phyloP scores from a whole-genome alignment of 495 filamentous ascomycete genomes.

The Penicillium dipodomyicola region DNA sequence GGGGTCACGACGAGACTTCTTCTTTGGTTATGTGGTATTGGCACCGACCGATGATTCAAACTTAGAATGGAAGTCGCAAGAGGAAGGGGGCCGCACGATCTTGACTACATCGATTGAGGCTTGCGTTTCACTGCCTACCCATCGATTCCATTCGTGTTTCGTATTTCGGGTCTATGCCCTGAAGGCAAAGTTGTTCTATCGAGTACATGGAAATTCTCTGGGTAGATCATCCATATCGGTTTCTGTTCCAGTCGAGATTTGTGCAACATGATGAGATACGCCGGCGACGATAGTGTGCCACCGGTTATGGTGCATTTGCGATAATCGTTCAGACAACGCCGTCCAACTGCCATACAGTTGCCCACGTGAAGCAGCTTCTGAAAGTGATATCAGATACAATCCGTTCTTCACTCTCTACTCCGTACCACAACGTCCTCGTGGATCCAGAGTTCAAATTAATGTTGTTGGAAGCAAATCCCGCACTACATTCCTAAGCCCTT shows the following conservation, averaged over 20 bases:
- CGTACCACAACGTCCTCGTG: neutral
- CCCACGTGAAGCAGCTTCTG: neutral
- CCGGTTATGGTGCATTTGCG: accelerated
- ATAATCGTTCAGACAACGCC: neutral
- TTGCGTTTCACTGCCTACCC: neutral
- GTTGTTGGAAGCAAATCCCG: neutral
- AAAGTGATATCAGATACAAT: neutral
- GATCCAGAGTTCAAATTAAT: neutral
- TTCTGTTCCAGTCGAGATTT: constrained; percentile 12
- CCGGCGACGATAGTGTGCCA: neutral
- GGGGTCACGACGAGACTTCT: constrained; percentile 4
- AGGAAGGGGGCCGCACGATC: neutral
- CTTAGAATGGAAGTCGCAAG: neutral
- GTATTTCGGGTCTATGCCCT: constrained; percentile 11
- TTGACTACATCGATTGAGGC: constrained; percentile 6
- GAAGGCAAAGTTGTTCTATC: constrained; percentile 2
- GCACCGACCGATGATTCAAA: neutral
- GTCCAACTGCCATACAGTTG: neutral
- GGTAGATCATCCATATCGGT: neutral
- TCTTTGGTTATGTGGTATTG: constrained; percentile 11
- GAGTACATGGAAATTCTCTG: neutral
- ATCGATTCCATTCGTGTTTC: constrained; percentile 16
- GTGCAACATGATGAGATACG: neutral
- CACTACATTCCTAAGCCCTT: constrained; percentile 11
- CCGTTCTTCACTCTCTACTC: neutral